phyloP scores from a whole-genome alignment of 1,284 basidiomycete genomes.

The Trichosporon inkin region DNA sequence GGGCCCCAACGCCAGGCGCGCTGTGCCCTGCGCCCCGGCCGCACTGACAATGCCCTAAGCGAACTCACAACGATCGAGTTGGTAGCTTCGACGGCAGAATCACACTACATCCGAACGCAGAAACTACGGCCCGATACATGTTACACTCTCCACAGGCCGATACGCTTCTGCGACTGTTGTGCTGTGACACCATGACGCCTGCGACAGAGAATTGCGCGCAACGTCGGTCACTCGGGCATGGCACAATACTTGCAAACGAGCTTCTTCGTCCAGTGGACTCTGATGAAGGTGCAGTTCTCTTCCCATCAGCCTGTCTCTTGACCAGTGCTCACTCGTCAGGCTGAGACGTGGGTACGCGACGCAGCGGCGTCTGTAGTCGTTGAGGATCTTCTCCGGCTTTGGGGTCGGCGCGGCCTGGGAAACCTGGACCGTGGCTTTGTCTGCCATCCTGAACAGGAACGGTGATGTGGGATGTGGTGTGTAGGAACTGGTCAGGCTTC shows the following conservation, averaged over 20 bases:
- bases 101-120: too few species aligned
- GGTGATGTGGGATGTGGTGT: too few species aligned
- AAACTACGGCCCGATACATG: too few species aligned
- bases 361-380: neutral
- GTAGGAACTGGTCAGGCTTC: too few species aligned
- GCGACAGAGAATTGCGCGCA: neutral
- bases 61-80: too few species aligned
- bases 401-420: neutral
- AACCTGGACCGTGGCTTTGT: too few species aligned
- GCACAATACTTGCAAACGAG: neutral
- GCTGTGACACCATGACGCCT: neutral
- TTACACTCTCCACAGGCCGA: too few species aligned
- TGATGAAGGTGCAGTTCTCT: neutral
- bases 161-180: neutral
- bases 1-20: too few species aligned
- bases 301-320: neutral
- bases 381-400: neutral
- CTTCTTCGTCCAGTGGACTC: conserved; percentile 4
- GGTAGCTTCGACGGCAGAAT: too few species aligned
- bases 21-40: too few species aligned
- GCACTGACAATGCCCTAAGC: too few species aligned
- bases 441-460: too few species aligned
- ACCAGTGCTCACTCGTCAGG: neutral
- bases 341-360: neutral
- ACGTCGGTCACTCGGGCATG: neutral